Evolutionary conservation across 805 yeast species (phyloP).

Genomic region (Maudiozyma serrabonitensis): DNA sequence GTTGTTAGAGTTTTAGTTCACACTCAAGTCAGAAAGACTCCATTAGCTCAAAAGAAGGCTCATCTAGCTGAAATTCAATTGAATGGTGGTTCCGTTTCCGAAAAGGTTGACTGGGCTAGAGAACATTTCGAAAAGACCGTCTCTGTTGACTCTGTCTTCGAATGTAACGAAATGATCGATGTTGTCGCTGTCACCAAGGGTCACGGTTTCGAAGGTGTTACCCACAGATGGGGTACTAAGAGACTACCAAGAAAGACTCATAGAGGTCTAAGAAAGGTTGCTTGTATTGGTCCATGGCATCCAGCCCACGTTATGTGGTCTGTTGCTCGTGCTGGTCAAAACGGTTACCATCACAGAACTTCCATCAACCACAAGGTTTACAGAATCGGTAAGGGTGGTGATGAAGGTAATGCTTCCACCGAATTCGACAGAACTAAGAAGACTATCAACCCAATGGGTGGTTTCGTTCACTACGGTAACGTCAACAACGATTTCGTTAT

Average conservation of each 20-base stretch:
- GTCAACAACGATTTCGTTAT: constrained; percentile 96
- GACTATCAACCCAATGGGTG: constrained; percentile 99
- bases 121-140: constrained; percentile 99
- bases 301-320: constrained; percentile 99
- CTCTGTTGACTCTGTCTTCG: constrained; percentile 89
- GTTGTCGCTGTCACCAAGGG: constrained; percentile 99
- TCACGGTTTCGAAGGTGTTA: constrained; percentile 99
- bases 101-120: constrained; percentile 97
- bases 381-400: constrained; percentile 97
- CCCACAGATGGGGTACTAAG: constrained; percentile 99
- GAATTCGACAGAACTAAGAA: constrained; percentile 99
- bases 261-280: constrained; percentile 99
- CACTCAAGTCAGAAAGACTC: constrained; percentile 99
- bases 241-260: constrained; percentile 99
- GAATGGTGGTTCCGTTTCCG: constrained; percentile 98
- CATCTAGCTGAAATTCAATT: constrained; percentile 99
- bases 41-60: constrained; percentile 98
- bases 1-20: constrained; percentile 99
- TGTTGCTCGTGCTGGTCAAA: constrained; percentile 99
- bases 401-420: constrained; percentile 91
- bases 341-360: constrained; percentile 99
- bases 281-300: constrained; percentile 99
- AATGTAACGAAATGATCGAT: constrained; percentile 97
- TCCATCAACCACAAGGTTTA: constrained; percentile 99
- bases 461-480: constrained; percentile 98